phyloP scores from a whole-genome alignment of 192 early-diverging fungal genomes.

The Podila epigama region DNA sequence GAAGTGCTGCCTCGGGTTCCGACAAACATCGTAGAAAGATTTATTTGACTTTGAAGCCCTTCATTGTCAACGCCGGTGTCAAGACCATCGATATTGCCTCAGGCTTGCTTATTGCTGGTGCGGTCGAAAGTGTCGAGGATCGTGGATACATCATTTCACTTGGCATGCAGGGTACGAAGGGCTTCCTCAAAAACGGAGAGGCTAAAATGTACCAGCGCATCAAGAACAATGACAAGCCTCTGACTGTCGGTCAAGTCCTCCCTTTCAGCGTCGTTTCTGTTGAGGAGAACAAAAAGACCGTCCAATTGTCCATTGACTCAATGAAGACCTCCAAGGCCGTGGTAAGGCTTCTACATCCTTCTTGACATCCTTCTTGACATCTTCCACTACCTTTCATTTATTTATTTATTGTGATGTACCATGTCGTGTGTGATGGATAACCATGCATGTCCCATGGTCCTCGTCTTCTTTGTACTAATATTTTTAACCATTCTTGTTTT shows the following conservation, averaged over 20 bases:
- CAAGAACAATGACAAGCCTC: conserved; percentile 63
- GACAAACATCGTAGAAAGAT: conserved; percentile 65
- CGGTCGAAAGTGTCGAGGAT: conserved; percentile 88
- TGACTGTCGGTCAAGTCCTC: conserved; percentile 81
- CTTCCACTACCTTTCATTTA: conserved; percentile 3
- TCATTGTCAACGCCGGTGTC: conserved; percentile 78
- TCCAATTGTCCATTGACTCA: conserved; percentile 73
- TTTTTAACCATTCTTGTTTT: neutral
- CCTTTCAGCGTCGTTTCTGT: conserved; percentile 68
- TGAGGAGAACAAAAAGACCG: conserved; percentile 66
- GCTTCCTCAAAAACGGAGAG: conserved; percentile 78
- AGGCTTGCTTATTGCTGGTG: conserved; percentile 72
- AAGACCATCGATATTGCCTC: conserved; percentile 67
- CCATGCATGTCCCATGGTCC: no score
- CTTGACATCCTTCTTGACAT: no score
- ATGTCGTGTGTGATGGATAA: no score
- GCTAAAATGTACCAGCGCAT: conserved; percentile 68
- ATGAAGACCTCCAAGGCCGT: conserved; percentile 58
- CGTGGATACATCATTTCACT: conserved; percentile 87
- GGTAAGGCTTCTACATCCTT: no score
- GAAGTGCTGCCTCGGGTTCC: conserved; percentile 29
- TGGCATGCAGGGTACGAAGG: conserved; percentile 72
- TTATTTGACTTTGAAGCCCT: conserved; percentile 80
- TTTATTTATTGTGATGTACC: neutral
- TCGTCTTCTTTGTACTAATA: neutral